A percentile compares a stretch with the other conserved stretches of the same genome.
phyloP scores from a whole-genome alignment of 2,329 filamentous ascomycete genomes.

The Myriosclerotinia duriaeana region DNA sequence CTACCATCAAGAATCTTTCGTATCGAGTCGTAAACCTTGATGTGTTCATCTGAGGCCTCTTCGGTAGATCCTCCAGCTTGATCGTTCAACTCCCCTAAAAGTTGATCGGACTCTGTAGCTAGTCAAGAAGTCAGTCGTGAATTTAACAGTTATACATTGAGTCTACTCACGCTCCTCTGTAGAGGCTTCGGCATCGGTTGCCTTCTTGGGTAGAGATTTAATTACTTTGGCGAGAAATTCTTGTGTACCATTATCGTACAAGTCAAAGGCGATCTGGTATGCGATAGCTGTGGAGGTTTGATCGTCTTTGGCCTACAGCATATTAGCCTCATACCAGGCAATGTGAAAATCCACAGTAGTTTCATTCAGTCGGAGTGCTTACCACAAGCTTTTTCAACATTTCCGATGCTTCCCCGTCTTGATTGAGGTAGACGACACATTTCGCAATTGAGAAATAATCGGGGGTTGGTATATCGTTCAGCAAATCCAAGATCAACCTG shows the following conservation, averaged over 20 bases:
- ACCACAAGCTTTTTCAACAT: constrained; percentile 77
- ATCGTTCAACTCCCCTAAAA: constrained; percentile 55
- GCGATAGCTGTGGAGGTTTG: constrained; percentile 77
- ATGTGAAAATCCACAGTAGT: constrained; percentile 11
- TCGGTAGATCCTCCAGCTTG: constrained; percentile 39
- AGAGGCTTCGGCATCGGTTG: constrained; percentile 42
- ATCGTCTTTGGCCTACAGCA: constrained; percentile 60
- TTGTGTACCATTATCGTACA: constrained; percentile 98
- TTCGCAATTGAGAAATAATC: constrained; percentile 98
- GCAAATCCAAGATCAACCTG: constrained; percentile 87
- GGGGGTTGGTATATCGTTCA: constrained; percentile 86
- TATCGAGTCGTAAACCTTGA: constrained; percentile 62
- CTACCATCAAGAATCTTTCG: constrained; percentile 76
- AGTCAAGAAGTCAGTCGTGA: constrained; percentile 2
- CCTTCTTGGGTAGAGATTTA: constrained; percentile 66
- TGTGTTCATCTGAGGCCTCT: constrained; percentile 50
- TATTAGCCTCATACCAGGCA: constrained; percentile 15
- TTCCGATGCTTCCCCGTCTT: constrained; percentile 83
- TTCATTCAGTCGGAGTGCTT: constrained; percentile 33
- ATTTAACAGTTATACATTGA: no score
- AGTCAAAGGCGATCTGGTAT: constrained; percentile 96
- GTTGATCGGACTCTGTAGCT: constrained; percentile 50
- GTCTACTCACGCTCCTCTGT: constrained; percentile 45
- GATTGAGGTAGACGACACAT: constrained; percentile 93
- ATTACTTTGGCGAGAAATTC: constrained; percentile 92